Base-by-base conservation (phyloP, 768 basidiomycete genomes). In the Clitopilus hobsonii region DNA sequence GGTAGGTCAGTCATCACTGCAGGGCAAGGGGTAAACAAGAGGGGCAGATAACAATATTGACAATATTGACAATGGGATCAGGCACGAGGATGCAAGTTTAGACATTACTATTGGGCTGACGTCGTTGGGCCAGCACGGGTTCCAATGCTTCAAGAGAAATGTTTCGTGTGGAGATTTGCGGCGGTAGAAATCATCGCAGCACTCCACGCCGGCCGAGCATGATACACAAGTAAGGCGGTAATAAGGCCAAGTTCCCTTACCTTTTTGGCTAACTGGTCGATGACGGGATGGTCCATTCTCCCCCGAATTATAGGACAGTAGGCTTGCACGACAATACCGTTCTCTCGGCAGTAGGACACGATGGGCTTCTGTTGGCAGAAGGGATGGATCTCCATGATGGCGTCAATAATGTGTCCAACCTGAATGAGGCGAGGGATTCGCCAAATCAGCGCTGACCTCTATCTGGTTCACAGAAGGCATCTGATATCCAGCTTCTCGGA, bases 301-400 rank as follows among this genome's bases (percentile, higher is more conserved):
- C 84, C 85, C 8, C 85, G 78, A 29, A 91, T 63, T 57, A 94
- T 77, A 2, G 93, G 90, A 64, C 86, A 85, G 63, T 92, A 91
- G 0, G 89, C 91, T 64, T 90, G 75, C 8, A 89, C 70, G 16
- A 84, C 69, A 47, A 93, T 89, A 1, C 70, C 70, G 61, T 86
- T 71, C 38, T 74, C 67, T 20, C 69, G 67, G 69, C 90, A 92
- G 66, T 88, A 94, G 4, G 85, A 77, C 16, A 89, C 89, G 54
- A 94, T 90, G 6, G 83, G 77, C 38, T 75, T 79, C 62, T 94
- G 91, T 64, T 94, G 92, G 69, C 89, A 93, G 56, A 86, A 78
- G 0, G 91, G 90, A 59, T 92, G 90, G 18, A 92, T 73, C 89
- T 91, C 61, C n/a, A 30, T 18, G 14, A 8, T 27, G 14, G 6